Percentiles rank a stretch among this genome's conserved stretches.
Evolutionary conservation across 2,329 filamentous ascomycete species (phyloP).

Genomic region (Penicillium sp.): DNA sequence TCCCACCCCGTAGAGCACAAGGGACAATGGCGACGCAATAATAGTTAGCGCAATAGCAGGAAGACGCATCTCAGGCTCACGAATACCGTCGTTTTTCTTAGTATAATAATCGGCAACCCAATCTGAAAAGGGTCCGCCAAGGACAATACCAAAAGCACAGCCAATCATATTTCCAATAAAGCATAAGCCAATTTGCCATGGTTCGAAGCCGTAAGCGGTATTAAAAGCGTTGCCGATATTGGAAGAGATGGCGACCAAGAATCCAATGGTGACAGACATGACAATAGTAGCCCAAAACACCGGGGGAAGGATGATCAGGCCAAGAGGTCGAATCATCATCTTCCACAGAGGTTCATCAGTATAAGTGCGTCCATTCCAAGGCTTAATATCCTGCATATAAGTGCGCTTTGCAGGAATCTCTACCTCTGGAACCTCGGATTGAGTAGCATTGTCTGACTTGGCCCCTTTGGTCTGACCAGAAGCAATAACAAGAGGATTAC

Average conservation of each 20-base stretch:
- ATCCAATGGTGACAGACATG: background rate
- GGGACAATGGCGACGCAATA: background rate
- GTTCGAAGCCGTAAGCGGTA: background rate
- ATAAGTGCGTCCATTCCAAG: background rate
- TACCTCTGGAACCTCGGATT: no score
- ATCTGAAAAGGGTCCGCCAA: conserved; percentile 46
- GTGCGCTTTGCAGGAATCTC: no score
- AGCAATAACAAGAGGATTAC: background rate
- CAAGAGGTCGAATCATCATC: background rate
- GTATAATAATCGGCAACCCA: conserved; percentile 31
- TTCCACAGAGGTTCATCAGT: background rate
- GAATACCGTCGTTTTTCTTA: conserved; percentile 25
- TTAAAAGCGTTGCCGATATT: background rate
- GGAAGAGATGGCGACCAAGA: background rate
- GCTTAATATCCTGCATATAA: background rate
- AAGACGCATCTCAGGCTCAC: conserved; percentile 37
- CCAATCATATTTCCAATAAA: background rate
- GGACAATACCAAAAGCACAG: conserved; percentile 42
- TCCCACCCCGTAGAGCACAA: background rate
- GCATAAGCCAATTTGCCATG: background rate
- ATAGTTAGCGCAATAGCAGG: conserved; percentile 8
- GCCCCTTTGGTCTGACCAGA: background rate
- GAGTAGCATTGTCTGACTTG: background rate
- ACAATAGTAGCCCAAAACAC: background rate
- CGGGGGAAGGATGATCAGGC: background rate